These are phyloP conservation scores for Gracilaria vermiculophylla DNA, from an alignment of 23 red algal species.

Conservation along the genomic window DNA sequence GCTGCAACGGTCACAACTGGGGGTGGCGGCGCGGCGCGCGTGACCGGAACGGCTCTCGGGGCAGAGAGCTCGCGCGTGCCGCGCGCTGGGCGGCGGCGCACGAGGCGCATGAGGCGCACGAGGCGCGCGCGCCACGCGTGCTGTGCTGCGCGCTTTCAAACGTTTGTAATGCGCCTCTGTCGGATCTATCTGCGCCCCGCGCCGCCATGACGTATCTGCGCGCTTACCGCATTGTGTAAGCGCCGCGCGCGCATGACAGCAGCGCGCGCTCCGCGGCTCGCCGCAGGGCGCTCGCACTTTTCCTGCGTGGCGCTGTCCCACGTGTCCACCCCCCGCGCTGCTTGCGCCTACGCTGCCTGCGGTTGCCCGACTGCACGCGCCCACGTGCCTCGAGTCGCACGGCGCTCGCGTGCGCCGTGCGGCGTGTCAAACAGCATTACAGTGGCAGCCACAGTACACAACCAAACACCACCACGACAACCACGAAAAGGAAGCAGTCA, in stretches of 20 bases:
- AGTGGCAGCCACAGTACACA: too few relatives aligned
- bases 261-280: background rate
- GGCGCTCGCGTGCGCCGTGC: background rate
- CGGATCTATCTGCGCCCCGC: background rate
- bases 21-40: too few relatives aligned
- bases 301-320: too few relatives aligned
- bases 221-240: background rate
- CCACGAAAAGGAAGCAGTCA: too few relatives aligned
- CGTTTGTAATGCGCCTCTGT: background rate
- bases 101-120: background rate
- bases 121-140: background rate
- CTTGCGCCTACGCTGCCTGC: background rate
- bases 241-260: background rate
- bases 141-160: background rate
- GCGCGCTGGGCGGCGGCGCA: background rate
- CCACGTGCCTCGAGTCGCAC: too few relatives aligned
- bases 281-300: too few relatives aligned
- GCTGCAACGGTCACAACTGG: background rate
- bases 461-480: too few relatives aligned
- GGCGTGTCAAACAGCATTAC: background rate
- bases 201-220: too few relatives aligned
- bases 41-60: too few relatives aligned
- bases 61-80: background rate
- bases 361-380: background rate
- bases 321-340: background rate